Conservation (phyloP, 805 yeast species). For the Pichia heedii region DNA sequence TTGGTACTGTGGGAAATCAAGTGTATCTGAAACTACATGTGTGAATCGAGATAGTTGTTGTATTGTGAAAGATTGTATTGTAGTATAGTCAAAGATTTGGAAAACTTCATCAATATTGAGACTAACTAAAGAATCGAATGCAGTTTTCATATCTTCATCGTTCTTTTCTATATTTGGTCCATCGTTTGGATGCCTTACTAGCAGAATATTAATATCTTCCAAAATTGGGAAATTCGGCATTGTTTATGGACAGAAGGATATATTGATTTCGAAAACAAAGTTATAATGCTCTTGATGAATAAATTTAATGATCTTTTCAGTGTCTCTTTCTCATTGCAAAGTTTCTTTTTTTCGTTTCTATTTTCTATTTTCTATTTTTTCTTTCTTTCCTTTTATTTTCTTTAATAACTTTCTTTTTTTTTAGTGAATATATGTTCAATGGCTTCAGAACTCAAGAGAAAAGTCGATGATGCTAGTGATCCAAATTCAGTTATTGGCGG, state of each 20-base stretch:
- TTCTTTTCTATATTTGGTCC: neutral
- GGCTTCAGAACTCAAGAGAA: no score
- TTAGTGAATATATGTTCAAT: no score
- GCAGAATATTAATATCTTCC: conserved; percentile 4
- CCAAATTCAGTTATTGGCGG: neutral
- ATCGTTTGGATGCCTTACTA: neutral
- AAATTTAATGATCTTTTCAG: no score
- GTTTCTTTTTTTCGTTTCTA: no score
- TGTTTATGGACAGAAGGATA: neutral
- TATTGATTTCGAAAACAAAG: no score
- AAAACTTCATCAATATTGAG: conserved; percentile 2
- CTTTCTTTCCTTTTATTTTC: no score
- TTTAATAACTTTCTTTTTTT: no score
- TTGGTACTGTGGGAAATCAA: conserved; percentile 43
- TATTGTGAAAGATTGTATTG: conserved; percentile 10
- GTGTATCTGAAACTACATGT: conserved; percentile 44
- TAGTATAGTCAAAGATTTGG: conserved; percentile 7
- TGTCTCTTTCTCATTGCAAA: no score
- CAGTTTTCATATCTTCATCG: neutral
- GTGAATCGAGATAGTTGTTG: conserved; percentile 19
- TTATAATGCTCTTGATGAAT: no score
- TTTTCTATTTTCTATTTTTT: no score
- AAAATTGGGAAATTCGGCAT: neutral
- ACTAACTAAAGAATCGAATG: neutral
- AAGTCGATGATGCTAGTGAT: conserved; percentile 23